These are phyloP conservation scores for Aspergillus aculeatus DNA, from an alignment of 2,329 filamentous ascomycete genomes.

Conservation along the genomic window DNA sequence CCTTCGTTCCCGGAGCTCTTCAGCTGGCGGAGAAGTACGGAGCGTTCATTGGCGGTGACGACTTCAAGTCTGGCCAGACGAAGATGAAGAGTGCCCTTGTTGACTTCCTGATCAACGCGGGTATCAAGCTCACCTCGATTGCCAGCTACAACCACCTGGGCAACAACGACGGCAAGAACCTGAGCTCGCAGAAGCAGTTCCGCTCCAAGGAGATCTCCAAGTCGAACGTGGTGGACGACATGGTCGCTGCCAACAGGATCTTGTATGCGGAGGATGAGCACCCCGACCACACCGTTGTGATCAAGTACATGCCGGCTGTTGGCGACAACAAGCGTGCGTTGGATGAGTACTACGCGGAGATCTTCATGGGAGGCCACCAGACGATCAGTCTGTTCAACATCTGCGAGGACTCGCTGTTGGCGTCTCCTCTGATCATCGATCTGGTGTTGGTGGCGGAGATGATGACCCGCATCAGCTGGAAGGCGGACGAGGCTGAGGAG, in stretches of 20 bases:
- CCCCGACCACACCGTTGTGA: conserved; percentile 96
- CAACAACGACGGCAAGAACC: conserved; percentile 99
- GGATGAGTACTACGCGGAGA: conserved; percentile 99
- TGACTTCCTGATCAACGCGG: conserved; percentile 96
- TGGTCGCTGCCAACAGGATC: conserved; percentile 93
- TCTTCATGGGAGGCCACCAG: conserved; percentile 98
- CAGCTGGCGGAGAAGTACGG: conserved; percentile 82
- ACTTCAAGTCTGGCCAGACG: conserved; percentile 99
- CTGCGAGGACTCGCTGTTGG: conserved; percentile 95
- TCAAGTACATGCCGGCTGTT: conserved; percentile 99
- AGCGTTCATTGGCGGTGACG: conserved; percentile 93
- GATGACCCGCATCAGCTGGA: conserved; percentile 98
- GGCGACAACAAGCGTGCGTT: conserved; percentile 98
- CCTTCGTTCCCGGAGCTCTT: conserved; percentile 90
- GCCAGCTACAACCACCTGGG: conserved; percentile 99
- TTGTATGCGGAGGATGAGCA: conserved; percentile 91
- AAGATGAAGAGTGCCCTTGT: conserved; percentile 99
- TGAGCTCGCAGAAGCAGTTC: conserved; percentile 97
- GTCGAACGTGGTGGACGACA: conserved; percentile 98
- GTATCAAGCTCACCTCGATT: conserved; percentile 98
- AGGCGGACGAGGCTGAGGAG: conserved; percentile 61
- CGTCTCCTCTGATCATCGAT: conserved; percentile 95
- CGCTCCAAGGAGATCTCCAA: conserved; percentile 99
- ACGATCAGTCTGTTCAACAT: conserved; percentile 98
- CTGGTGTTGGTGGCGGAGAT: conserved; percentile 90